Evolutionary conservation across 139 green algal genomes (phyloP).

Genomic region (Marvania coccoides): DNA sequence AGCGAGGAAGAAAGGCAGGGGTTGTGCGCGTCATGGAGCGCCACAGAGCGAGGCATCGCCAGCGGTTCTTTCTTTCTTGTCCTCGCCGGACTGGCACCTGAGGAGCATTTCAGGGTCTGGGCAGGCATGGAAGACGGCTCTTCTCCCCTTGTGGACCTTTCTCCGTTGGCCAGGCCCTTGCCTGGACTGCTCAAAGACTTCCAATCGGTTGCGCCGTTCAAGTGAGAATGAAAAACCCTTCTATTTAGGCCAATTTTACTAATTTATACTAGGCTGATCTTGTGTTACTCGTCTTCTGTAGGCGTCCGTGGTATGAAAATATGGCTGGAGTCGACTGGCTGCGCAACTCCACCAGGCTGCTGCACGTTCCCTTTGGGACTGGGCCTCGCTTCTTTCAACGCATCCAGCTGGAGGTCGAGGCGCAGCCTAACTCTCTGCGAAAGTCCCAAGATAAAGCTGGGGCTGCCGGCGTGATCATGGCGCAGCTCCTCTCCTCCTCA

Average conservation of each 20-base stretch:
- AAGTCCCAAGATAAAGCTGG: too few species aligned
- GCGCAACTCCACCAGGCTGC: slow-evolving; percentile 7
- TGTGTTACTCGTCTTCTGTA: background rate
- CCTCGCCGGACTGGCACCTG: background rate
- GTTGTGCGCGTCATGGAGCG: background rate
- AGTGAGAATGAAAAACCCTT: background rate
- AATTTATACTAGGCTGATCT: background rate
- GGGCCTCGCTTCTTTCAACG: background rate
- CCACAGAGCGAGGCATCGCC: background rate
- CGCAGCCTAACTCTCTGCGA: too few species aligned
- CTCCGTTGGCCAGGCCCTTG: background rate
- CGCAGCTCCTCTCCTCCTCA: too few species aligned
- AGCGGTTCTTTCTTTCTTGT: background rate
- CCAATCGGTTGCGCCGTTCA: background rate
- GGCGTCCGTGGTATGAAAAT: background rate
- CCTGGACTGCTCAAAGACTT: background rate
- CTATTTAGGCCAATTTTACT: background rate
- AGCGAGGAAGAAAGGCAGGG: background rate
- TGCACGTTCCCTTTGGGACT: background rate
- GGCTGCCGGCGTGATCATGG: too few species aligned
- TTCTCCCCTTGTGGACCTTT: background rate
- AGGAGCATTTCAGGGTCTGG: background rate
- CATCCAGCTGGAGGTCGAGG: background rate
- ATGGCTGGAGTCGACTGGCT: slow-evolving; percentile 4
- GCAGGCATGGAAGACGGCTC: background rate